These are phyloP conservation scores for Beta vulgaris DNA, from an alignment of 148 eudicot genomes.

Conservation along the genomic window DNA sequence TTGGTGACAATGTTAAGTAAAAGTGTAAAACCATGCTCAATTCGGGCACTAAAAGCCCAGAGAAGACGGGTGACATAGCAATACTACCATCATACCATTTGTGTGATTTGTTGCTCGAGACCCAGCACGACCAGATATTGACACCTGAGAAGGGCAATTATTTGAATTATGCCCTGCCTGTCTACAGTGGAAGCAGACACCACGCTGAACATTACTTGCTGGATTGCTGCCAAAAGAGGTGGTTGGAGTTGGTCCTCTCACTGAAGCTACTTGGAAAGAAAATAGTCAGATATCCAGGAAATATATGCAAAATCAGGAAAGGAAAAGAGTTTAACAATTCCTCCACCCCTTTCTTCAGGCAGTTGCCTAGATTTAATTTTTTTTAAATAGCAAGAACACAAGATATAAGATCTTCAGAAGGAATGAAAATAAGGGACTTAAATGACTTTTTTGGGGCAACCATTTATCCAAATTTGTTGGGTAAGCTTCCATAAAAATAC, in stretches of 20 bases:
- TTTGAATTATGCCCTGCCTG: conserved; percentile 62
- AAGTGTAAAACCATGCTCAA: neutral
- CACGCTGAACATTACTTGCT: conserved; percentile 45
- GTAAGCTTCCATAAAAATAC: neutral
- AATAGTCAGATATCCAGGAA: neutral
- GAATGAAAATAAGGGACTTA: neutral
- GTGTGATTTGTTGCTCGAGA: conserved; percentile 44
- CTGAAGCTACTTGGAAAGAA: conserved; percentile 28
- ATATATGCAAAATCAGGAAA: neutral
- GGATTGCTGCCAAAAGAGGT: conserved; percentile 42
- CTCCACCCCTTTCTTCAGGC: neutral
- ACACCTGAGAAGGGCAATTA: conserved; percentile 55
- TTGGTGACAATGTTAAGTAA: neutral
- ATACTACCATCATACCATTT: conserved; percentile 36
- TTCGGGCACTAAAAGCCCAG: neutral
- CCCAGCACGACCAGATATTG: conserved; percentile 48
- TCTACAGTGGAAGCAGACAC: conserved; percentile 49
- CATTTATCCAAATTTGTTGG: neutral
- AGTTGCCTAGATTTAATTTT: neutral
- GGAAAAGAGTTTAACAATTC: neutral
- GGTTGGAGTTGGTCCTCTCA: conserved; percentile 54
- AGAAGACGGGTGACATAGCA: neutral
- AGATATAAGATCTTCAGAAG: neutral
- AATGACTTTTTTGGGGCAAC: neutral
- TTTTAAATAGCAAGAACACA: neutral